Conservation (phyloP, 345 rosid species). For the Isatis tinctoria region DNA sequence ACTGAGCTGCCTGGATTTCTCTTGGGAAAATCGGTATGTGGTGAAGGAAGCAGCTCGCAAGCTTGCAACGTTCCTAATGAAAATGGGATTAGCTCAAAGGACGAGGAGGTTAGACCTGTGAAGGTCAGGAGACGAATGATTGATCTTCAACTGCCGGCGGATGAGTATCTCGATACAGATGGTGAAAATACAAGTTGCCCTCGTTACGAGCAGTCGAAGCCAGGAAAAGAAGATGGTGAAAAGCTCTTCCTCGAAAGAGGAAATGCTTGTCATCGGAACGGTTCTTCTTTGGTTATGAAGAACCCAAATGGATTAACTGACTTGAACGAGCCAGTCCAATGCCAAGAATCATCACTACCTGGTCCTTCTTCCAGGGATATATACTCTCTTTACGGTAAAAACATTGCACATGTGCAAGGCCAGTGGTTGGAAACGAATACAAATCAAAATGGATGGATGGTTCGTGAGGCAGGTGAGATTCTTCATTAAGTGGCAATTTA, state of each 20-base stretch:
- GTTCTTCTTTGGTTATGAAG: constrained; percentile 33
- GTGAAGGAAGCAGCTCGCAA: constrained; percentile 44
- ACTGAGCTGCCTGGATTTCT: constrained; percentile 57
- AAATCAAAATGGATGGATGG: constrained; percentile 26
- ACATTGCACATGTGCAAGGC: constrained; percentile 25
- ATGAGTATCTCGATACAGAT: constrained; percentile 63
- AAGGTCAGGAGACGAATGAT: constrained; percentile 71
- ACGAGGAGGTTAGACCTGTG: constrained; percentile 58
- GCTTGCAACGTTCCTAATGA: constrained; percentile 48
- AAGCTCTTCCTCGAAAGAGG: constrained; percentile 33
- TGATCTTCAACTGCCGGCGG: constrained; percentile 87
- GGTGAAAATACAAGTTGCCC: constrained; percentile 34
- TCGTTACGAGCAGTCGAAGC: constrained; percentile 33
- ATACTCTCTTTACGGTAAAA: constrained; percentile 39
- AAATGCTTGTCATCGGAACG: constrained; percentile 37
- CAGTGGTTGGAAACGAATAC: constrained; percentile 38
- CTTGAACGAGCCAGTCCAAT: constrained; percentile 67
- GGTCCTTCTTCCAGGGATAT: constrained; percentile 28
- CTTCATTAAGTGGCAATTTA: constrained; percentile 7
- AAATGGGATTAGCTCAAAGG: constrained; percentile 54
- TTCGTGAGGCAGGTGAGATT: constrained; percentile 55
- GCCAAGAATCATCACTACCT: constrained; percentile 35
- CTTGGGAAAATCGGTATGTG: constrained; percentile 42
- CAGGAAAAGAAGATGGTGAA: constrained; percentile 34
- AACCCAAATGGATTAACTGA: constrained; percentile 51